Evolutionary conservation across 1,139 yeast genomes (phyloP), one percentile per base, ranked within the genome.

Genomic region (Oligophagozyma castellii): DNA sequence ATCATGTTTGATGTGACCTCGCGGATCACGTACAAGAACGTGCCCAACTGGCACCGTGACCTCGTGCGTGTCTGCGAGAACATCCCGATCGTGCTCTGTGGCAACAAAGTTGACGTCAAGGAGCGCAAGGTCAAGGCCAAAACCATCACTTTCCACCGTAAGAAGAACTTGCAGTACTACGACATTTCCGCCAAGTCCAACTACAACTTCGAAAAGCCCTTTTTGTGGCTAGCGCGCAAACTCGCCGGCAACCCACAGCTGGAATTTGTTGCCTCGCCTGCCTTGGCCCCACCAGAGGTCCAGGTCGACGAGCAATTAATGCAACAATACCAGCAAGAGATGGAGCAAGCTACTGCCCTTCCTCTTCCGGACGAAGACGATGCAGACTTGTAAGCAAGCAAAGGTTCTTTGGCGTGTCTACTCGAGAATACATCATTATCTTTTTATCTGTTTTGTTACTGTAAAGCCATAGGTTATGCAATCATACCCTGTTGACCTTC

Each of bases 321-420:
- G 95, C 77, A 73, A 67, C 83, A 86, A 67, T 92, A 89, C 71
- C 95, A 89, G 72, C 92, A 83, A 60, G 98, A 92, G 70, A 89
- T 92, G 93, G 95, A 83, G 62, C 92, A 81, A 66, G 99, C 98
- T 55, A 84, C 96, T 48, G 95, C 95, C 48, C 71, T 89, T 73
- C 98, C 99, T 62, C 79, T 92, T 63, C 99, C 99, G 47, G 98
- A 92, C 67, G 98, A 92, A 67, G 99, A 92, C 60, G 98, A 92
- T 59, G 96, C 95, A 56, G 96, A 86, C 63, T 78, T 86, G 67
- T 86, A 81, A 10, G 10, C n/a, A n/a, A n/a, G n/a, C n/a, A n/a
- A n/a, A n/a, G n/a, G n/a, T n/a, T n/a, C n/a, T n/a, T n/a, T n/a
- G n/a, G n/a, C n/a, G n/a, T n/a, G n/a, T n/a, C n/a, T n/a, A n/a